Conservation (phyloP, 73 alveolate species). For the Blepharisma japonicum region DNA sequence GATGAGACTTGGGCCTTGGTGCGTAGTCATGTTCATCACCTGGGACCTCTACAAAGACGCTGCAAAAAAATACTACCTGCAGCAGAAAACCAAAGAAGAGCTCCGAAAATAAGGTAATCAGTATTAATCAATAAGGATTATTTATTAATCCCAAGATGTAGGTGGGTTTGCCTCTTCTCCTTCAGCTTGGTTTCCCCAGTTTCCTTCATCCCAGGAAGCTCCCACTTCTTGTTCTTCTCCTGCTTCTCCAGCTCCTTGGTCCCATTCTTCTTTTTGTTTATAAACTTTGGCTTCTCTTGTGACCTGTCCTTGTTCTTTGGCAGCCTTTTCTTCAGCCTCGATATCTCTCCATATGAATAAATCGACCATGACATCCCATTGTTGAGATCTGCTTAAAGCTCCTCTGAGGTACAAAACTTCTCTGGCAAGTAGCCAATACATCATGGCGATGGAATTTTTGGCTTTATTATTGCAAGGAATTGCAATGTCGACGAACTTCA, state of each 20-base stretch:
- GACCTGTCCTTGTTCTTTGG: constrained; percentile 36
- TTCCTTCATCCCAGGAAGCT: no score
- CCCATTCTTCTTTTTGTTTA: no score
- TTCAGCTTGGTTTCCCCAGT: no score
- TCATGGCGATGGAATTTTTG: constrained; percentile 79
- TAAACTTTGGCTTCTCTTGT: constrained; percentile 27
- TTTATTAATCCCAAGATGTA: no score
- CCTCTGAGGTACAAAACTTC: constrained; percentile 90
- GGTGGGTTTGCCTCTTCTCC: no score
- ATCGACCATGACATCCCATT: constrained; percentile 56
- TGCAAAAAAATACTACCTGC: no score
- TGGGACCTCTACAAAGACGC: constrained; percentile 35
- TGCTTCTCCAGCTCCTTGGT: no score
- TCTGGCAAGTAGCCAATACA: constrained; percentile 93
- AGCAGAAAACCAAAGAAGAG: no score
- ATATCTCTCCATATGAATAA: constrained; percentile 42
- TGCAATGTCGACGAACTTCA: constrained; percentile 91
- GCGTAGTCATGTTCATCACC: constrained; percentile 36
- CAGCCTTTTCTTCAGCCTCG: constrained; percentile 7
- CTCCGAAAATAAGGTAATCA: no score
- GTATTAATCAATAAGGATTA: no score
- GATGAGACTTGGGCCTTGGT: constrained; percentile 49
- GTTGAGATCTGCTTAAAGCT: no score
- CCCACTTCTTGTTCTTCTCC: no score
- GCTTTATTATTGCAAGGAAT: constrained; percentile 95